Percentiles rank a stretch among this genome's conserved stretches.
phyloP scores from a whole-genome alignment of 2,329 filamentous ascomycete species.

The Paecilomyces variotii region DNA sequence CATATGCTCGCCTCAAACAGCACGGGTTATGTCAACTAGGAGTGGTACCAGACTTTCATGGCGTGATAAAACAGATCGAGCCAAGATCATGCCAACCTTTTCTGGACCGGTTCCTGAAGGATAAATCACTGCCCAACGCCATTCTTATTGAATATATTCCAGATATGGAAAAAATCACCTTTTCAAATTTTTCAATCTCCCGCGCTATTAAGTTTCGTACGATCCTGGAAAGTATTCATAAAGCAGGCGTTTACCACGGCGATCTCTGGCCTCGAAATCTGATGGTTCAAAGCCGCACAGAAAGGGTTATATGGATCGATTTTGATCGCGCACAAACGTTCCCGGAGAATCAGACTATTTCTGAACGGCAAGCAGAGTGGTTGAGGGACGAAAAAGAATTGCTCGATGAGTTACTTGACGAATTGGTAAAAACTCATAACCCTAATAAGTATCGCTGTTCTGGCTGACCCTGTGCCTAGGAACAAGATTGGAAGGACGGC shows the following conservation, averaged over 20 bases:
- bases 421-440: too few relatives aligned
- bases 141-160: constrained; percentile 11
- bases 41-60: constrained; percentile 2
- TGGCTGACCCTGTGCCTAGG: too few relatives aligned
- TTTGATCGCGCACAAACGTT: constrained; percentile 10
- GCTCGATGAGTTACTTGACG: too few relatives aligned
- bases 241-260: constrained; percentile 6
- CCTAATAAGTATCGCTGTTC: too few relatives aligned
- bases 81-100: background rate
- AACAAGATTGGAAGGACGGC: too few relatives aligned
- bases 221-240: constrained; percentile 8
- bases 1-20: constrained; percentile 10
- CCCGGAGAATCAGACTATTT: constrained; percentile 1
- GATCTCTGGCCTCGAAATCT: constrained; percentile 11
- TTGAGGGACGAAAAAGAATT: constrained; percentile 5
- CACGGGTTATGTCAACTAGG: constrained; percentile 4
- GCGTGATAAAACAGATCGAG: constrained; percentile 1
- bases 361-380: background rate
- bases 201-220: constrained; percentile 2
- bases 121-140: constrained; percentile 8
- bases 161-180: constrained; percentile 6
- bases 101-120: constrained; percentile 7
- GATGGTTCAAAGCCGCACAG: constrained; percentile 3
- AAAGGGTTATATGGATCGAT: constrained; percentile 10
- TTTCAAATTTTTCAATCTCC: constrained; percentile 6